Evolutionary conservation across 2,329 filamentous ascomycete species (phyloP), one percentile per base, ranked within the genome.

Genomic region (Cordyceps pruinosa): DNA sequence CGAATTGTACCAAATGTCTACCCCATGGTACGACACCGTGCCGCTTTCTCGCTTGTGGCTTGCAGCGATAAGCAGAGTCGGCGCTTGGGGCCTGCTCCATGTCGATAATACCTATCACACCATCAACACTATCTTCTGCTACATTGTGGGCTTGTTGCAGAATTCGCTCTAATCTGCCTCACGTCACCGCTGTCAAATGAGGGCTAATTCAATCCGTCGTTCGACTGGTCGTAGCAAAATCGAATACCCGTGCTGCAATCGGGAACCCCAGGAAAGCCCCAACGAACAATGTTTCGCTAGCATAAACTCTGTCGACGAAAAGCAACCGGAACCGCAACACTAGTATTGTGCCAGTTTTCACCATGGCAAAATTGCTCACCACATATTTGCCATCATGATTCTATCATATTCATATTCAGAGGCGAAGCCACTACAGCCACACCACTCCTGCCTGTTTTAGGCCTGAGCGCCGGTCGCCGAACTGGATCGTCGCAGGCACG

Each of bases 321-420:
- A 56, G 42, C 44, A 48, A 30, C 44, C 52, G 52, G 52, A 48
- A 32, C 25, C 5, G 17, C 34, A 41, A 23, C 23, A 28, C 21
- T 46, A 30, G 30, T 30, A 54, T 35, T 8, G 8, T 37, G 32
- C 51, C 51, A 46, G 30, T 15, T 46, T 53, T 30, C 21, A 26
- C 21, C n/a, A 56, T 48, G 52, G 44, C 44, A 44, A 56, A 56
- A 56, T 56, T 56, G 44, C 52, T 48, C 42, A 25, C 44, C 41
- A 48, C 52, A 56, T 56, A 32, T 55, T 55, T 56, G 44, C 42
- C 52, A 46, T 47, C 28, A 28, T 21, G 30, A 17, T 5, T n/a
- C 19, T 19, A n/a, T 30, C 19, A 32, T 39, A 23, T 2, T 6
- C 2, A 30, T 28, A 32, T 15, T 30, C 32, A 4, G 17, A 17